Evolutionary conservation across 2,329 filamentous ascomycete species (phyloP).

Genomic region (Fusarium annulatum): DNA sequence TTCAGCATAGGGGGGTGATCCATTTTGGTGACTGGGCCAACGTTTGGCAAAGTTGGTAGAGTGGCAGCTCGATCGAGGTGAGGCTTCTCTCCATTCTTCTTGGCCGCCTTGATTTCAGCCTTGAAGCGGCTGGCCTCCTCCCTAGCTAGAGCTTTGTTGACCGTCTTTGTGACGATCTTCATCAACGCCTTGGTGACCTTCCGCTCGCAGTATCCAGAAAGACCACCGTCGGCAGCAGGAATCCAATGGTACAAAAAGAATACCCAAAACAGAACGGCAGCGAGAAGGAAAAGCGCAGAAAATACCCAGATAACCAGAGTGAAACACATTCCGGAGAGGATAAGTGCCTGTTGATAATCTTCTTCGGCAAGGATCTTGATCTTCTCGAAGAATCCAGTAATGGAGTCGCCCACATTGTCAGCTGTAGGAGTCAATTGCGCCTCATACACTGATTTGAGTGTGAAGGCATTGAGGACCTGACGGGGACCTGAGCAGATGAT

Average conservation of each 20-base stretch:
- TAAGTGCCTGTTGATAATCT: slow-evolving; percentile 81
- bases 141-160: slow-evolving; percentile 87
- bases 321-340: slow-evolving; percentile 92
- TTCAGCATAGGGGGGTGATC: slow-evolving; percentile 68
- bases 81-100: slow-evolving; percentile 64
- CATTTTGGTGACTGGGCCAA: slow-evolving; percentile 54
- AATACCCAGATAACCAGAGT: slow-evolving; percentile 91
- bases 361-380: slow-evolving; percentile 77
- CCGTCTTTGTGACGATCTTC: slow-evolving; percentile 85
- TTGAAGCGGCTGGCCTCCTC: slow-evolving; percentile 72
- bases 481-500: slow-evolving; percentile 92
- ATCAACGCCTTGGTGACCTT: slow-evolving; percentile 90
- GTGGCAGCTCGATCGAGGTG: slow-evolving; percentile 70
- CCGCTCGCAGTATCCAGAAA: slow-evolving; percentile 87
- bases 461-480: slow-evolving; percentile 90
- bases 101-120: slow-evolving; percentile 62
- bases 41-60: slow-evolving; percentile 67
- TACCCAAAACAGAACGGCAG: slow-evolving; percentile 82
- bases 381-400: slow-evolving; percentile 86
- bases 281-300: slow-evolving; percentile 77
- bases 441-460: slow-evolving; percentile 84
- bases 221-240: slow-evolving; percentile 79
- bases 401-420: slow-evolving; percentile 66
- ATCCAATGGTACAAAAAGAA: slow-evolving; percentile 95
- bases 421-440: slow-evolving; percentile 72